Conservation (phyloP, 345 rosid species). For the Pseudoturritis turrita region DNA sequence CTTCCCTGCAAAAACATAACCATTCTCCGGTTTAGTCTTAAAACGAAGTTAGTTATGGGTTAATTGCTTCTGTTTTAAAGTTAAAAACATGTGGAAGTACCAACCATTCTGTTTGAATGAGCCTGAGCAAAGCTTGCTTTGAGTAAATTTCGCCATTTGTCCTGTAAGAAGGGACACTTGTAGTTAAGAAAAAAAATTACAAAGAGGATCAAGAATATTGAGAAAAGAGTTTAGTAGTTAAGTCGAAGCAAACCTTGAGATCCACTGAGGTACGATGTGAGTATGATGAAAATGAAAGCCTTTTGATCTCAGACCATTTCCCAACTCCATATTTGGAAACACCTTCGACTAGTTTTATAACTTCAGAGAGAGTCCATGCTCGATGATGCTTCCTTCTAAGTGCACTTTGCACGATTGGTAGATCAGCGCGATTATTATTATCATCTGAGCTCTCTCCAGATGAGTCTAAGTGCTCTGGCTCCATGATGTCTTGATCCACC, state of each 20-base stretch:
- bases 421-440: conserved; percentile 19
- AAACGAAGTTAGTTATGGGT: background rate
- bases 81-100: background rate
- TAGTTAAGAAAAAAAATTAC: background rate
- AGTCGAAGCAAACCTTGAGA: conserved; percentile 62
- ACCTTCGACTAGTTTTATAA: conserved; percentile 77
- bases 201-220: background rate
- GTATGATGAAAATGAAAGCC: conserved; percentile 68
- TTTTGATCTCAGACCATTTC: conserved; percentile 92
- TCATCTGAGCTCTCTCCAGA: conserved; percentile 48
- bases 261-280: conserved; percentile 83
- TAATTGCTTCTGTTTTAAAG: background rate
- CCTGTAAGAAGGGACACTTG: conserved; percentile 39
- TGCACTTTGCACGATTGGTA: conserved; percentile 53
- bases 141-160: conserved; percentile 92
- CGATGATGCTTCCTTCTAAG: conserved; percentile 85
- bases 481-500: conserved; percentile 32
- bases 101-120: conserved; percentile 61
- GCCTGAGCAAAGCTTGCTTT: conserved; percentile 72
- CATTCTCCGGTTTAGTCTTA: background rate
- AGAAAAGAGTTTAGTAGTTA: background rate
- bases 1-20: conserved; percentile 40
- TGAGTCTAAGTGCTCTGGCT: conserved; percentile 38
- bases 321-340: conserved; percentile 88
- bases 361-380: conserved; percentile 93